Base-by-base conservation (phyloP, 768 basidiomycete genomes). In the Pluteus cervinus region DNA sequence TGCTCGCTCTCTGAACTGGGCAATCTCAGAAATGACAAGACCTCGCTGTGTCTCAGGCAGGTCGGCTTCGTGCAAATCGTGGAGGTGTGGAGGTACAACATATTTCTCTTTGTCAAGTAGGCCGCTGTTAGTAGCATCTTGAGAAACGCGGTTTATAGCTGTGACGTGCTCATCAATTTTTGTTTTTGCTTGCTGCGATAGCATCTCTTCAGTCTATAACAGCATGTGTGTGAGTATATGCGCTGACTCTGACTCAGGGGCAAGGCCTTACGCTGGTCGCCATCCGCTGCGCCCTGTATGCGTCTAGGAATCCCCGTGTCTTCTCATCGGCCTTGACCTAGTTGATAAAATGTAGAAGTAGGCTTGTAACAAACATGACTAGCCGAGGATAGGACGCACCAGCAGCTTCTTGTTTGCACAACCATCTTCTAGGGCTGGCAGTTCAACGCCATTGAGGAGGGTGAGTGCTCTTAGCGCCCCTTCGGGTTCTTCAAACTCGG, bases 281-380 rank as follows among this genome's bases (percentile, higher is more conserved):
- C 69, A 88, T 86, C 46, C 86, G 76, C 50, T 84, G 79, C 12
- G 80, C 68, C 36, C 79, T 72, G 56, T 89, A 96, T 23, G 86
- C 83, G 47, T 97, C 91, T 43, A 98, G 60, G 50, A 93, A 88
- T 7, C 76, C 69, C 35, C 81, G 80, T 0, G 91, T 96, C 64
- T 96, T 96, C 62, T 96, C 91, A 57, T 99, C 96, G 40, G 89
- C 91, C 65, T 94, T 97, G 44, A 97, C 80, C 85, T 90, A 53
- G 29, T n/a, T n/a, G n/a, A n/a, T n/a, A n/a, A n/a, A 39, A 17
- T 22, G 33, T 52, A 46, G 60, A 64, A 56, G 65, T 69, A 69
- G 68, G 63, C 53, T 50, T 62, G 65, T 69, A 69, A 60, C 47
- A 52, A 61, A 33, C 62, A 56, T 22, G 52, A 64, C 63, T 49